Conservation (phyloP, 768 basidiomycete genomes). For the Calvatia gigantea region DNA sequence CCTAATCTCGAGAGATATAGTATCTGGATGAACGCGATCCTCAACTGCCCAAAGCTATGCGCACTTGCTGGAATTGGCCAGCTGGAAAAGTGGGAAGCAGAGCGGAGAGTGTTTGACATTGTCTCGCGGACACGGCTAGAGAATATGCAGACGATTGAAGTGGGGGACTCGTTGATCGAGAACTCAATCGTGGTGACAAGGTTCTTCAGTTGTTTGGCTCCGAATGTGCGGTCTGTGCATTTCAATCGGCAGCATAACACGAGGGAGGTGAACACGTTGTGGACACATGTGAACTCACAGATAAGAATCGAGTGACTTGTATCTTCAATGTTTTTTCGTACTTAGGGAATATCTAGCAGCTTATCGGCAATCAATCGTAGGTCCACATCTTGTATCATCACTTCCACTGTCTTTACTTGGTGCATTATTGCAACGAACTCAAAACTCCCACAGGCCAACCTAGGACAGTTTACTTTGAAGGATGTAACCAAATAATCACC, state of each 20-base stretch:
- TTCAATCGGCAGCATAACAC: constrained; percentile 1
- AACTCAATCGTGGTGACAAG: neutral
- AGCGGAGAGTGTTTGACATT: neutral
- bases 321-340: neutral
- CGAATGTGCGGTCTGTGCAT: neutral
- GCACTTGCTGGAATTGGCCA: neutral
- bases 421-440: too few species aligned
- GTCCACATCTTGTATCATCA: too few species aligned
- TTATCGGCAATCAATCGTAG: too few species aligned
- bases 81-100: neutral
- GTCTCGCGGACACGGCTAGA: neutral
- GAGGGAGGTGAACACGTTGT: constrained; percentile 2
- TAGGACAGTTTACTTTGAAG: neutral
- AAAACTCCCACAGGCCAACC: too few species aligned
- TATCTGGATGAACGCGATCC: constrained; percentile 5
- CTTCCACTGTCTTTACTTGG: too few species aligned
- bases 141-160: neutral
- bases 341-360: neutral
- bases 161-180: neutral
- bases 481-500: neutral
- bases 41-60: neutral
- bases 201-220: neutral
- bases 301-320: neutral
- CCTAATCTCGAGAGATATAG: neutral
- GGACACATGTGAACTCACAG: constrained; percentile 2